Conservation (phyloP, 352 stramenopile genomes). For the Phytophthora ramorum region DNA sequence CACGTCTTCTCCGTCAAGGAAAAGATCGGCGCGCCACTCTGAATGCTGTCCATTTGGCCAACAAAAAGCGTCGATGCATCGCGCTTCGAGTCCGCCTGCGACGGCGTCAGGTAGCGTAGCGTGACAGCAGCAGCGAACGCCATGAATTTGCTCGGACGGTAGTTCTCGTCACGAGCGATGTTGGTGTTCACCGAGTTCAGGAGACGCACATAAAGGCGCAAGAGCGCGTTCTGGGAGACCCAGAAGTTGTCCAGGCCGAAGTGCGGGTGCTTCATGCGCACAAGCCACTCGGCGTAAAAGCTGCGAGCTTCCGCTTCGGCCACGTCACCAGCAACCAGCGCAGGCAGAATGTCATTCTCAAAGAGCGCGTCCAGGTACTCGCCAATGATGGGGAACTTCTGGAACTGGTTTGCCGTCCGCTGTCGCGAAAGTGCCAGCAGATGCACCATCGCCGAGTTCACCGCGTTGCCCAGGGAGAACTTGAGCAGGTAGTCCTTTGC, state of each 20-base stretch:
- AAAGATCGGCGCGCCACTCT: constrained; percentile 39
- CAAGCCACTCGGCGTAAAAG: constrained; percentile 88
- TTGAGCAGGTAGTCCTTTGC: constrained; percentile 89
- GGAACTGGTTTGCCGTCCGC: constrained; percentile 55
- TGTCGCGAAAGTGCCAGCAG: constrained; percentile 58
- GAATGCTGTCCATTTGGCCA: constrained; percentile 56
- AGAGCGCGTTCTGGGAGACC: constrained; percentile 90
- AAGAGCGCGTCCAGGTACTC: constrained; percentile 89
- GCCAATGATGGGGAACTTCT: constrained; percentile 68
- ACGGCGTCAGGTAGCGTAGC: constrained; percentile 63
- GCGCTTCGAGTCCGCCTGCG: constrained; percentile 34
- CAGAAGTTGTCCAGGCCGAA: constrained; percentile 96
- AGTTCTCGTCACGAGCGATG: constrained; percentile 12
- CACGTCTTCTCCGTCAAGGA: constrained; percentile 51
- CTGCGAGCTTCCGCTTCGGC: constrained; percentile 41
- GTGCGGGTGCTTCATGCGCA: constrained; percentile 69
- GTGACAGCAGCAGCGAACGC: constrained; percentile 57
- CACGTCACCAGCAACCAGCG: constrained; percentile 41
- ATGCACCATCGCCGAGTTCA: constrained; percentile 93
- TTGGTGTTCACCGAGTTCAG: not conserved
- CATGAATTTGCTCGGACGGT: constrained; percentile 49
- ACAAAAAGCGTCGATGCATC: constrained; percentile 37
- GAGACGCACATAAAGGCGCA: not conserved
- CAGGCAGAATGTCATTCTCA: constrained; percentile 73
- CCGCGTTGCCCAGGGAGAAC: constrained; percentile 88